Evolutionary conservation across 495 filamentous ascomycete genomes (phyloP).

Genomic region (Aspergillus sclerotioniger): DNA sequence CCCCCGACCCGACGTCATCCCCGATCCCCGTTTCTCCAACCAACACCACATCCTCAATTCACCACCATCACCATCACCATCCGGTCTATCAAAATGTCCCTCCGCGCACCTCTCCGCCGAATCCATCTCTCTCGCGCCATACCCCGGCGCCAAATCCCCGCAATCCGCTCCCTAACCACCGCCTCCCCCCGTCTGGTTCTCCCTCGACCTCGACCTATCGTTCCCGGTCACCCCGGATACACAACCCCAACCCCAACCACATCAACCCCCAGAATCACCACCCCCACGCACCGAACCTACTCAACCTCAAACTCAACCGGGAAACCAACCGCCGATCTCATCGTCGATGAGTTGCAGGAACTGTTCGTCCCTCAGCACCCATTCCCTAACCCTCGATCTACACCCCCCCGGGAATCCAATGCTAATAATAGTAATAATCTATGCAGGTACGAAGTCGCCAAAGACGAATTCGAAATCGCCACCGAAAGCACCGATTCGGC

Average conservation of each 20-base stretch:
- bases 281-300: not conserved
- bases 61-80: not conserved
- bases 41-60: not conserved
- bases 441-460: constrained; percentile 37
- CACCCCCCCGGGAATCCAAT: not conserved
- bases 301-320: constrained; percentile 12
- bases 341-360: constrained; percentile 45
- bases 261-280: not conserved
- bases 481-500: constrained; percentile 41
- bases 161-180: no score
- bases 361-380: constrained; percentile 23
- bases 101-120: constrained; percentile 2
- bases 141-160: not conserved
- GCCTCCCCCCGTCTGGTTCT: no score
- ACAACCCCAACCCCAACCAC: not conserved
- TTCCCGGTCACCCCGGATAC: no score
- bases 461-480: constrained; percentile 50
- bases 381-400: not conserved
- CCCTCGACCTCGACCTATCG: no score
- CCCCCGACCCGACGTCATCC: not conserved
- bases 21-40: not conserved
- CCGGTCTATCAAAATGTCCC: constrained; percentile 2
- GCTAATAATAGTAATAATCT: not conserved
- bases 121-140: no score
- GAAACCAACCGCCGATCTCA: constrained; percentile 31